Percentiles rank a stretch among this genome's conserved stretches.
Conservation (phyloP, 78 protist genomes). For the Pelomyxa schiedti region DNA sequence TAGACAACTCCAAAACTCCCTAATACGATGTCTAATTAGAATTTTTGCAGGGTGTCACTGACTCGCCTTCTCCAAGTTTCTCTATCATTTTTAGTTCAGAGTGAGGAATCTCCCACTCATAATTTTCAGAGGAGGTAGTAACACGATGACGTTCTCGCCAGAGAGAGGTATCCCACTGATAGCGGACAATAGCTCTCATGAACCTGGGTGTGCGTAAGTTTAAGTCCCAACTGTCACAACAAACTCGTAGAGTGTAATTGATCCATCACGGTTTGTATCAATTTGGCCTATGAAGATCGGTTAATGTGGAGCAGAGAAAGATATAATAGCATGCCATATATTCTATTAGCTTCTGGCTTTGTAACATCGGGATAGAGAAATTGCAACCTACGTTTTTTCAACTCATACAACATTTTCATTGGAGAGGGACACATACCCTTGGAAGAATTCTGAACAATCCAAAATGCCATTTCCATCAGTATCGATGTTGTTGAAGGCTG, state of each 20-base stretch:
- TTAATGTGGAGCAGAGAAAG: too few species aligned
- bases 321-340: too few species aligned
- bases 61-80: background rate
- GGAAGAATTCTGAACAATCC: background rate
- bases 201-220: too few species aligned
- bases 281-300: too few species aligned
- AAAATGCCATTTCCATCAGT: background rate
- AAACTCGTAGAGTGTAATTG: background rate
- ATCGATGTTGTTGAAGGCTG: background rate
- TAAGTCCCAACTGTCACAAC: too few species aligned
- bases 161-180: background rate
- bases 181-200: background rate
- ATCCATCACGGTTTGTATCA: slow-evolving; percentile 5
- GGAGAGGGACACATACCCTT: background rate
- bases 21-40: too few species aligned
- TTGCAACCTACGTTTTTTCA: background rate
- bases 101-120: background rate
- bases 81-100: background rate
- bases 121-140: background rate
- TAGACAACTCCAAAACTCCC: background rate
- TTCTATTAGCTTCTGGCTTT: background rate
- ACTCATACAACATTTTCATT: background rate
- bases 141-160: background rate
- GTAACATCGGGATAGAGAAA: background rate
- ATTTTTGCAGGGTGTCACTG: too few species aligned